phyloP scores from a whole-genome alignment of 2,329 filamentous ascomycete genomes.

The Nothomitra cinnamomea region DNA sequence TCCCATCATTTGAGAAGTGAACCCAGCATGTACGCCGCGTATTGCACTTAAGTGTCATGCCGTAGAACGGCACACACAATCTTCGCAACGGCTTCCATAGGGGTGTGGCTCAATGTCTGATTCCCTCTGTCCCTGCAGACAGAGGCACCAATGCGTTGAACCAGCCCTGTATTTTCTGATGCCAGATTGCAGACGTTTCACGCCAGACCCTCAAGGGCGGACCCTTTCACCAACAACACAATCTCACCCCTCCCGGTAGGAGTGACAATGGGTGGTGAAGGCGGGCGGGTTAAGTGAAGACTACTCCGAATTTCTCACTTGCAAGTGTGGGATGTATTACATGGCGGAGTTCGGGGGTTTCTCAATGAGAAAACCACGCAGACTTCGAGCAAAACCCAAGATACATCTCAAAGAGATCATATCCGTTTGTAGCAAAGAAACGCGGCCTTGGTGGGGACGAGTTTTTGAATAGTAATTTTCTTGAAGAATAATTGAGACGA shows the following conservation, averaged over 20 bases:
- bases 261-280: conserved; percentile 16
- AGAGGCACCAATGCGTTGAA: too few species aligned
- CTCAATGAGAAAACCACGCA: too few species aligned
- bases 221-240: conserved; percentile 21
- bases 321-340: conserved; percentile 26
- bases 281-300: conserved; percentile 48
- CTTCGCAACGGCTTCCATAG: conserved; percentile 90
- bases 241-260: too few species aligned
- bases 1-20: conserved; percentile 10
- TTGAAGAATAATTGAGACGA: too few species aligned
- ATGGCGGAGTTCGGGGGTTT: conserved; percentile 7
- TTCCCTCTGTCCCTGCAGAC: too few species aligned
- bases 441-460: conserved; percentile 81
- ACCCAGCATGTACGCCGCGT: conserved; percentile 52
- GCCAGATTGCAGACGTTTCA: conserved; percentile 70
- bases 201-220: conserved; percentile 80
- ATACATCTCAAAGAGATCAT: conserved; percentile 18
- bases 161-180: conserved; percentile 71
- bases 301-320: conserved; percentile 99
- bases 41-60: conserved; percentile 83
- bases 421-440: conserved; percentile 79
- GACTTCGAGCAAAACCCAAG: too few species aligned
- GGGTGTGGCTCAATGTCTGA: conserved; percentile 31
- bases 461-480: too few species aligned
- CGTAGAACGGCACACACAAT: conserved; percentile 47